Evolutionary conservation across 1,139 yeast species (phyloP), one percentile per base, ranked within the genome.

Genomic region (Blastobotrys ciferrii): DNA sequence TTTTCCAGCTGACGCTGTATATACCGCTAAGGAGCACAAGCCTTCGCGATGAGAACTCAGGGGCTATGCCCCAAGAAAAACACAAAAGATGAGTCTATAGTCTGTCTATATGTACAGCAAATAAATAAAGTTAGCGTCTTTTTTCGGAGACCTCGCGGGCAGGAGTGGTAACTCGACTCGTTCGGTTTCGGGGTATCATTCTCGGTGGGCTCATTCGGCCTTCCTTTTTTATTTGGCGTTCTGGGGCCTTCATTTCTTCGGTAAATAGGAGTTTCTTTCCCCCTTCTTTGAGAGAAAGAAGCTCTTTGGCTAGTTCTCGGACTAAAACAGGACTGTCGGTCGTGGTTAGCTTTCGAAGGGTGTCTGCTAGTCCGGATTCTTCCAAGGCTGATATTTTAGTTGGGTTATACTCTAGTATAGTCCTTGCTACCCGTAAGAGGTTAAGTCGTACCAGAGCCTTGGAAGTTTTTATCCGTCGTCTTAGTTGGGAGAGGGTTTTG

Each of bases 261-360:
- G 25, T 36, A 11, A 36, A 36, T 13, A 18, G 40, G 9, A 36
- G 28, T n/a, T 18, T 36, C 11, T 19, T 9, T 18, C 28, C 13
- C 3, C 28, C 14, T 3, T 18, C 30, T 2, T 44, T 19, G 35
- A 45, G 40, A 23, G 42, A 42, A n/a, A 52, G 38, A 17, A 58
- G 38, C 14, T 57, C 58, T 25, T 48, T 50, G 25, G 59, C 58
- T 19, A 57, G 47, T 18, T 55, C 54, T 19, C 47, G 42, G n/a
- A 56, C 58, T 45, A 55, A 25, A 15, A 56, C 54, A 2, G 56
- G 52, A 17, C 44, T 47, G 6, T 49, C 54, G 12, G 28, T 40
- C 7, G 43, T 28, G 1, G 47, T 37, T 13, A 51, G 38, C 14
- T 28, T 18, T 15, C 33, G 39, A 12, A 54, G 37, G 5, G 44